A percentile compares a stretch with the other conserved stretches of the same genome.
Evolutionary conservation across 148 eudicot species (phyloP).

Genomic region (Persicaria maculosa): DNA sequence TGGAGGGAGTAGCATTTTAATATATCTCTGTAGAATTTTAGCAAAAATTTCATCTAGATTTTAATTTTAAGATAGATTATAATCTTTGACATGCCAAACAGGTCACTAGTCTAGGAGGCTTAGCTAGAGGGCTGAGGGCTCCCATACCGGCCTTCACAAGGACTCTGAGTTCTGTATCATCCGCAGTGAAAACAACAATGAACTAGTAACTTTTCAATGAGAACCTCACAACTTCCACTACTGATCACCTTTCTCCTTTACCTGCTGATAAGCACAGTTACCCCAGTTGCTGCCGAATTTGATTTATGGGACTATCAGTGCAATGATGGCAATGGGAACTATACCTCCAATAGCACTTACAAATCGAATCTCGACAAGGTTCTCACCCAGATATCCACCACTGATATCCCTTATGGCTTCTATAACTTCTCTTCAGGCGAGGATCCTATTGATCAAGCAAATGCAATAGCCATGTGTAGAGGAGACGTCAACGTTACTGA

Average conservation of each 20-base stretch:
- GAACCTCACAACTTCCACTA: neutral
- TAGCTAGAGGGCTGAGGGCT: no score
- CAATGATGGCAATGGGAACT: slow-evolving; percentile 4
- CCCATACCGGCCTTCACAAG: no score
- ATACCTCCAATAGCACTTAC: slow-evolving; percentile 26
- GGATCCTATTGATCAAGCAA: slow-evolving; percentile 16
- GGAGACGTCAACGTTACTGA: slow-evolving; percentile 7
- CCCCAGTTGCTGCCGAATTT: slow-evolving; percentile 13
- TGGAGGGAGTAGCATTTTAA: no score
- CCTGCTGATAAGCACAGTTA: neutral
- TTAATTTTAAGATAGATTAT: no score
- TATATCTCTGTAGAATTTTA: no score
- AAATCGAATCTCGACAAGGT: slow-evolving; percentile 15
- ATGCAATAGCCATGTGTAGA: slow-evolving; percentile 25
- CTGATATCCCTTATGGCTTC: slow-evolving; percentile 33
- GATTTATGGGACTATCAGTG: neutral
- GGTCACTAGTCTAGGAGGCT: no score
- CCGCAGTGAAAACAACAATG: neutral
- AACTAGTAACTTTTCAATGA: neutral
- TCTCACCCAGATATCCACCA: slow-evolving; percentile 14
- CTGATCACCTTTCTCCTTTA: neutral
- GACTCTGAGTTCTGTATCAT: no score
- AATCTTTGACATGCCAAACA: no score
- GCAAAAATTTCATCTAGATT: no score
- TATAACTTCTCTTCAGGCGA: slow-evolving; percentile 26